Conservation (phyloP, 208 protist species). For the Porcisia hertigi region DNA sequence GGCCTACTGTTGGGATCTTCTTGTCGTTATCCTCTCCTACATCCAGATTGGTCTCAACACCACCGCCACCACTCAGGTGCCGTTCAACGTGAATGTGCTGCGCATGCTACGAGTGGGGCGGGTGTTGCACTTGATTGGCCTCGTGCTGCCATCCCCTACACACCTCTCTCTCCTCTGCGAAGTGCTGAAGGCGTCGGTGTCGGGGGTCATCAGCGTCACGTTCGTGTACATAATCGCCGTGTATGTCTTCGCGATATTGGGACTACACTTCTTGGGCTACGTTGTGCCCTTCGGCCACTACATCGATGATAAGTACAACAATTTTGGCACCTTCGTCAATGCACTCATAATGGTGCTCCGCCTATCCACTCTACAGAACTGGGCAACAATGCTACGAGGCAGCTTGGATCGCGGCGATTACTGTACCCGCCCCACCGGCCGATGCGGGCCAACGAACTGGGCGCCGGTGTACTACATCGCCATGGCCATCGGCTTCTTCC, state of each 20-base stretch:
- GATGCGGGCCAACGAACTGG: constrained; percentile 79
- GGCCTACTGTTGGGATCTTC: constrained; percentile 87
- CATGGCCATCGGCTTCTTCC: constrained; percentile 78
- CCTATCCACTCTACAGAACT: constrained; percentile 87
- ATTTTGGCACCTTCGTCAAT: constrained; percentile 87
- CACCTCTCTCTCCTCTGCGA: constrained; percentile 68
- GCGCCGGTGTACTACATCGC: constrained; percentile 85
- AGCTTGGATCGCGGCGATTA: constrained; percentile 64
- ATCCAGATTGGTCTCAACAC: constrained; percentile 82
- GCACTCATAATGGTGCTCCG: constrained; percentile 89
- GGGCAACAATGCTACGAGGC: constrained; percentile 81
- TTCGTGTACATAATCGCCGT: constrained; percentile 80
- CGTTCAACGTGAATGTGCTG: constrained; percentile 90
- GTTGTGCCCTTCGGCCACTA: constrained; percentile 70
- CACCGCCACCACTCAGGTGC: constrained; percentile 47
- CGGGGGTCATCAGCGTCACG: constrained; percentile 76
- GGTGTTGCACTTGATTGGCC: constrained; percentile 59
- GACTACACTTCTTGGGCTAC: constrained; percentile 88
- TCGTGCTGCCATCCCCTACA: constrained; percentile 52
- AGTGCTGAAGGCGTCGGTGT: constrained; percentile 65
- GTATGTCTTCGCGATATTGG: constrained; percentile 90
- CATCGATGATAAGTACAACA: constrained; percentile 84
- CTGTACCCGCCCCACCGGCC: constrained; percentile 37
- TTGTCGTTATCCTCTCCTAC: constrained; percentile 74
- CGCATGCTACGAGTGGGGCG: constrained; percentile 83